A percentile compares a stretch with the other conserved stretches of the same genome.
These are phyloP conservation scores for Plasmodium falciparum DNA, from an alignment of 169 alveolate genomes.

Conservation along the genomic window DNA sequence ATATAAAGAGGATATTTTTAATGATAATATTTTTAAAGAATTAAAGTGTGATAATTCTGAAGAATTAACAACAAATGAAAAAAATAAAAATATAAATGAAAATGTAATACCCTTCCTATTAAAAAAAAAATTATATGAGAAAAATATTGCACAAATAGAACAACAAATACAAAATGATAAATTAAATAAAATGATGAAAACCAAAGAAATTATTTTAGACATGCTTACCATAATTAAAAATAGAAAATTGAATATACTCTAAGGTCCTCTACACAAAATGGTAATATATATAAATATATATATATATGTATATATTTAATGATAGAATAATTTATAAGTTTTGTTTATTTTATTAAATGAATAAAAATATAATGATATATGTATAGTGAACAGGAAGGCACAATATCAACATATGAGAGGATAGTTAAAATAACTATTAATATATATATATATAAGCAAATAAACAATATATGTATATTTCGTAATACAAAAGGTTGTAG, in stretches of 20 bases:
- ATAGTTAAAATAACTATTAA: no score
- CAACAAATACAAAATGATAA: constrained; percentile 45
- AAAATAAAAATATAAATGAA: constrained; percentile 4
- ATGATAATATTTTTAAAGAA: neutral
- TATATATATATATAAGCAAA: no score
- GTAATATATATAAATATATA: no score
- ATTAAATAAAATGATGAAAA: constrained; percentile 37
- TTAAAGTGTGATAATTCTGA: neutral
- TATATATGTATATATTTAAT: no score
- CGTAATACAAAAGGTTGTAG: no score
- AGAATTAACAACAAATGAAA: neutral
- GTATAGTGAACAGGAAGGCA: no score
- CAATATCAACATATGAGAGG: no score
- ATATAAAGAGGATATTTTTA: neutral
- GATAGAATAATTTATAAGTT: no score
- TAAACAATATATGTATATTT: no score
- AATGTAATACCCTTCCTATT: constrained; percentile 1
- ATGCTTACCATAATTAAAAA: constrained; percentile 57
- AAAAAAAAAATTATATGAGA: constrained; percentile 66
- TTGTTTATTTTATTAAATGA: no score
- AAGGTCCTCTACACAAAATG: neutral
- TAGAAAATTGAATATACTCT: constrained; percentile 25
- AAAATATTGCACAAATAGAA: constrained; percentile 69
- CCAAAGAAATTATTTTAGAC: constrained; percentile 31
- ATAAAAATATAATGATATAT: no score